phyloP scores from a whole-genome alignment of 139 green algal species.

The Tetraselmis striata region DNA sequence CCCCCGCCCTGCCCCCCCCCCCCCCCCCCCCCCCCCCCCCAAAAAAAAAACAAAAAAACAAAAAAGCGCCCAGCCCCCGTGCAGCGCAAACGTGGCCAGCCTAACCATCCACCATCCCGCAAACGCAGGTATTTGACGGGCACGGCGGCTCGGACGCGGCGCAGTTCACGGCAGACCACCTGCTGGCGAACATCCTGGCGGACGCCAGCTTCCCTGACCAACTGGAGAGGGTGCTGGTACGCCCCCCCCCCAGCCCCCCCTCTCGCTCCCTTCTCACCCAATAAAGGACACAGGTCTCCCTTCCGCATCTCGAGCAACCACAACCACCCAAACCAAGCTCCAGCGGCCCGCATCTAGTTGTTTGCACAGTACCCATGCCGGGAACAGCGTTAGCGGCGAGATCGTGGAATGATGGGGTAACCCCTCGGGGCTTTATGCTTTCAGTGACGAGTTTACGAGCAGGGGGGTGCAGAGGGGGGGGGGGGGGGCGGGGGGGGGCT shows the following conservation, averaged over 20 bases:
- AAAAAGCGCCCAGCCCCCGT: neutral
- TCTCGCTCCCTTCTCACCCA: no score
- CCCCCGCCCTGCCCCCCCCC: no score
- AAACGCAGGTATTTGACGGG: conserved; percentile 32
- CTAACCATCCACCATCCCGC: neutral
- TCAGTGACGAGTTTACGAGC: neutral
- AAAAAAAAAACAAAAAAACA: no score
- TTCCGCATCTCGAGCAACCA: no score
- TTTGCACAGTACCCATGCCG: no score
- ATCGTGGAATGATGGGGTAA: neutral
- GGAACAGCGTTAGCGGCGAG: conserved; percentile 7
- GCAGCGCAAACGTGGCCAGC: neutral
- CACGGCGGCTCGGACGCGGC: conserved; percentile 21
- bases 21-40: no score
- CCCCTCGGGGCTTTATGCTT: neutral
- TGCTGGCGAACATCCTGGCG: conserved; percentile 6
- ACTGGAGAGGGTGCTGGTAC: conserved; percentile 2
- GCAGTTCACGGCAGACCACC: conserved; percentile 13
- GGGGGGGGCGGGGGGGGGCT: neutral
- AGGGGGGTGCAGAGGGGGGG: neutral
- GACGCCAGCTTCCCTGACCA: neutral
- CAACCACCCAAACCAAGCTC: no score
- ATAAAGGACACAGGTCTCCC: no score
- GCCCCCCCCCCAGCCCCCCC: no score
- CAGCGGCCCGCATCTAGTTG: no score